Evolutionary conservation across 805 yeast species (phyloP), one percentile per base, ranked within the genome.

Genomic region (Schizosaccharomyces octosporus): DNA sequence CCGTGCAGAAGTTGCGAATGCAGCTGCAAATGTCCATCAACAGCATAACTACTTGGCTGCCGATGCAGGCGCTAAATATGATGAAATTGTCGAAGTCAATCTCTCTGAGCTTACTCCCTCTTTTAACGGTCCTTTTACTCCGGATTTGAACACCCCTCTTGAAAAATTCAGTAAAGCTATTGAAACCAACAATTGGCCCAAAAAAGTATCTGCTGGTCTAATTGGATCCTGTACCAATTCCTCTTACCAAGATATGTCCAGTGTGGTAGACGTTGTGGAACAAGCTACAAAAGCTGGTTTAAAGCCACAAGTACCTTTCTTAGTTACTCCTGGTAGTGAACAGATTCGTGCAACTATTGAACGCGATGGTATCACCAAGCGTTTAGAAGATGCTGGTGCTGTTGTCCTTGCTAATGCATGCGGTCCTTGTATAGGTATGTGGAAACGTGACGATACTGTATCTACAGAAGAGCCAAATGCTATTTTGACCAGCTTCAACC

Each of bases 341-440:
- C 97, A 90, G 78, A 85, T 90, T 67, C 86, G 97, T 77, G 97
- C 97, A 66, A 90, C 97, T 66, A 90, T 90, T 73, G 96, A 84
- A 72, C 84, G 95, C 74, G 97, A 90, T 73, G 97, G 97, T 65
- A 84, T 85, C 73, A 81, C 90, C 67, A 78, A 84, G 67, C 84
- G 93, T 67, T 88, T 90, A 75, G 82, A 83, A 71, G 87, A 87
- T 70, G 85, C 84, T 69, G 97, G 97, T 68, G 97, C 95, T 72
- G 79, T 84, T 64, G 97, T 90, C 62, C 78, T 90, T 71, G 97
- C 97, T 64, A 90, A 90, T 72, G 97, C 97, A 63, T 90, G 97
- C 79, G 97, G 97, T 71, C 97, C 97, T 72, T 89, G 97, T 81
- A 89, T 89, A 72, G 97, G 97, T 71, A 97, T 90, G 79, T 90